Evolutionary conservation across 1,284 basidiomycete species (phyloP).

Genomic region (Agaricales sp.): DNA sequence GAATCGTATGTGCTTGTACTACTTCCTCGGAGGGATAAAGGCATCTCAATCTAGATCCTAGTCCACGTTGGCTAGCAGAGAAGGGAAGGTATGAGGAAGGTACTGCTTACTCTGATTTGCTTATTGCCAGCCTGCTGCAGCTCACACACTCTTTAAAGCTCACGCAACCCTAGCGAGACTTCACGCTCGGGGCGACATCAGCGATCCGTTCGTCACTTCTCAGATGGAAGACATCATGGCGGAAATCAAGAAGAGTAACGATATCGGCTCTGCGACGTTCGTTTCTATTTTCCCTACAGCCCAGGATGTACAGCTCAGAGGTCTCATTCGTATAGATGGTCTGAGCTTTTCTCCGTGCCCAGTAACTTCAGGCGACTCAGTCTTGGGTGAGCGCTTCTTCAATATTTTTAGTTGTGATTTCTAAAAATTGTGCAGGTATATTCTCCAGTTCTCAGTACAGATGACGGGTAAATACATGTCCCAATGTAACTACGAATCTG

Average conservation of each 20-base stretch:
- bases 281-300: no score
- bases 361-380: conserved; percentile 33
- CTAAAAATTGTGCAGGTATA: conserved; percentile 18
- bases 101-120: neutral
- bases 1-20: conserved; percentile 28
- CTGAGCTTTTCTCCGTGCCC: conserved; percentile 36
- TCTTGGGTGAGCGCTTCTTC: conserved; percentile 19
- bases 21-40: no score
- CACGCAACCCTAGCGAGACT: conserved; percentile 33
- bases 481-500: neutral
- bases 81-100: conserved; percentile 40
- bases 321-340: conserved; percentile 21
- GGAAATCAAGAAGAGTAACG: conserved; percentile 21
- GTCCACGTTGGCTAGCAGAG: conserved; percentile 52
- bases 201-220: conserved; percentile 34
- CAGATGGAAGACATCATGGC: conserved; percentile 32
- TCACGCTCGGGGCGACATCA: conserved; percentile 36
- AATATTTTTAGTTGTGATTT: neutral
- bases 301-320: neutral
- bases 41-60: conserved; percentile 7
- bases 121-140: neutral
- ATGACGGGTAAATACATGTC: conserved; percentile 23
- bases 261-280: conserved; percentile 25
- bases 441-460: conserved; percentile 31
- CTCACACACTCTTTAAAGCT: conserved; percentile 14